These are phyloP conservation scores for Termitomyces sp. DNA, from an alignment of 768 basidiomycete genomes.

Conservation along the genomic window DNA sequence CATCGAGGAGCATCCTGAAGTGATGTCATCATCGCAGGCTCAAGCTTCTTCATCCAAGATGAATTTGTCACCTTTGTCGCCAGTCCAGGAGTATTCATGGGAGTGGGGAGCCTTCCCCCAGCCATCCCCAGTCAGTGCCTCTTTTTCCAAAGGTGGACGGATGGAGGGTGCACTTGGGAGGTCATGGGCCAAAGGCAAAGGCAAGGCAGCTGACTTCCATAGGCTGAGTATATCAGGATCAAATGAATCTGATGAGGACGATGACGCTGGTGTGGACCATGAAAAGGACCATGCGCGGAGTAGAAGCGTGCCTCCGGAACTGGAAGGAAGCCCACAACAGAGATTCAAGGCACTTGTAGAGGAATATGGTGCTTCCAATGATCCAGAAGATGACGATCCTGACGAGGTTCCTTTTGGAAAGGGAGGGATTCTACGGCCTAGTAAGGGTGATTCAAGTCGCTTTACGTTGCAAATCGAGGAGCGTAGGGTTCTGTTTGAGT, in stretches of 20 bases:
- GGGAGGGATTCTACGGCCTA: constrained; percentile 55
- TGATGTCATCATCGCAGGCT: constrained; percentile 2
- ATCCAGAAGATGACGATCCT: constrained; percentile 4
- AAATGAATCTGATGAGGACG: constrained; percentile 26
- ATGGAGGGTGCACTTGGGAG: constrained; percentile 23
- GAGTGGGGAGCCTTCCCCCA: constrained; percentile 92
- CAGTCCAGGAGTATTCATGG: constrained; percentile 79
- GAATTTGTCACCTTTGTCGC: constrained; percentile 11
- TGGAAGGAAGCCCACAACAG: constrained; percentile 40
- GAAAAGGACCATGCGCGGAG: constrained; percentile 40
- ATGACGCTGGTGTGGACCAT: constrained; percentile 15
- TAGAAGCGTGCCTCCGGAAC: constrained; percentile 53
- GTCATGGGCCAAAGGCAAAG: constrained; percentile 24
- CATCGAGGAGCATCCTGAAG: constrained; percentile 22
- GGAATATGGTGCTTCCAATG: constrained; percentile 6
- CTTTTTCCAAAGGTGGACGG: constrained; percentile 47
- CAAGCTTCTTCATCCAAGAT: constrained; percentile 12
- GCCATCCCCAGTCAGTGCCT: constrained; percentile 60
- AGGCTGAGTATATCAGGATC: constrained; percentile 13
- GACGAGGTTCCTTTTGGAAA: constrained; percentile 35
- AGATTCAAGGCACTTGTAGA: constrained; percentile 27
- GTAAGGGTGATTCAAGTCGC: constrained; percentile 54
- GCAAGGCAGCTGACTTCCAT: constrained; percentile 15
- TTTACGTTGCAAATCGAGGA: constrained; percentile 67
- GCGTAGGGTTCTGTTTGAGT: constrained; percentile 61